Evolutionary conservation across 768 basidiomycete genomes (phyloP), one percentile per base, ranked within the genome.

Genomic region (Amyloporia xantha): DNA sequence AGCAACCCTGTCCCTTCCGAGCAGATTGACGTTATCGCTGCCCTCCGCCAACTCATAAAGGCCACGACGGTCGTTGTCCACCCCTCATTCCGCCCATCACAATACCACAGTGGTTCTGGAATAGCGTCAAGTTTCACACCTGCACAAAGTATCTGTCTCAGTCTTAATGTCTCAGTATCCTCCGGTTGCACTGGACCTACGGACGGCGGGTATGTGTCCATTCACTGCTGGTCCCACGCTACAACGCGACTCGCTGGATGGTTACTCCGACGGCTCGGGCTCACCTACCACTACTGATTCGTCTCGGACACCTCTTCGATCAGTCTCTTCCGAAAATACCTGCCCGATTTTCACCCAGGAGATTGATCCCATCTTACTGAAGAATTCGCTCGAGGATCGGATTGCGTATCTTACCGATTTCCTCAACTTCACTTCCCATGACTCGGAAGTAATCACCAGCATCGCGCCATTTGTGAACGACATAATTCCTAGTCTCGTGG

Each of bases 351-450:
- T 60, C 47, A 59, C 57, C 12, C 59, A 61, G 40, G 59, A 63
- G 43, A 54, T 61, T 24, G 60, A 61, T 41, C 62, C 60, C 9
- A 41, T 59, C 2, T 55, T 64, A 21, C 48, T 64, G 50, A 61
- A 58, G 54, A 58, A 36, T n/a, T 65, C 54, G 60, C 59, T 76
- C 23, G 62, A 67, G 4, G 61, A 67, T 15, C 69, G 74, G 15
- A 59, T 75, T 19, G 57, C 66, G 24, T 77, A 77, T 55, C 61
- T 74, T 10, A 71, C 70, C 38, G 66, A 71, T 48, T 77, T 77
- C 57, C 64, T 76, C 36, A 65, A 62, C 25, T 76, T 75, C 59
- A 67, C 69, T 1, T 52, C 61, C 0, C 65, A 68, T 3, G 74
- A 77, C 55, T 66, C 68, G 15, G 71, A 67, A 1, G 63, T 68